Percentiles rank a stretch among this genome's conserved stretches.
phyloP scores from a whole-genome alignment of 345 rosid genomes.

The Limnanthes douglasii region DNA sequence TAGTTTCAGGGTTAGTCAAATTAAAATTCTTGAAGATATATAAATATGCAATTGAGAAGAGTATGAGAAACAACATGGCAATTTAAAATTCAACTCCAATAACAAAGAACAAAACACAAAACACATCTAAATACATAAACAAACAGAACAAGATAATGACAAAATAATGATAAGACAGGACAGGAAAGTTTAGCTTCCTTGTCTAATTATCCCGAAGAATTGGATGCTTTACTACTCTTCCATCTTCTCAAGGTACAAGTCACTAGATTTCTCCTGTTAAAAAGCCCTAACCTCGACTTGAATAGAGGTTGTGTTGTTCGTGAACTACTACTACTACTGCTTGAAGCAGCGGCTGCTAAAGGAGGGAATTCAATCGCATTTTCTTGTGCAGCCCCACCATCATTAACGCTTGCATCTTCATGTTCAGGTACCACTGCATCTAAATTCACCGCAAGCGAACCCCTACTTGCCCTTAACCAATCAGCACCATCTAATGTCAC shows the following conservation, averaged over 20 bases:
- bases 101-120: background rate
- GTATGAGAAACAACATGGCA: no score
- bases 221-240: slow-evolving; percentile 34
- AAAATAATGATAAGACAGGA: slow-evolving; percentile 16
- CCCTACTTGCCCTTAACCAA: slow-evolving; percentile 31
- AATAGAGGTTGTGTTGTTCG: slow-evolving; percentile 28
- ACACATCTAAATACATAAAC: background rate
- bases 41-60: no score
- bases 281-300: slow-evolving; percentile 48
- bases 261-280: slow-evolving; percentile 35
- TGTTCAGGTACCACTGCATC: slow-evolving; percentile 39
- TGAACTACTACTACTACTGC: no score
- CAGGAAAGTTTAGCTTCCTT: slow-evolving; percentile 13
- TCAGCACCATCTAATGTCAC: slow-evolving; percentile 48
- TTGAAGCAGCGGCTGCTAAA: slow-evolving; percentile 16
- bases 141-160: background rate
- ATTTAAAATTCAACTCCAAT: background rate
- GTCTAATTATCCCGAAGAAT: slow-evolving; percentile 18
- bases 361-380: slow-evolving; percentile 25
- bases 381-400: slow-evolving; percentile 33
- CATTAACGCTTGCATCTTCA: slow-evolving; percentile 32
- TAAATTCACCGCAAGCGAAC: slow-evolving; percentile 36
- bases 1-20: no score
- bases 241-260: slow-evolving; percentile 56
- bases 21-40: no score